These are phyloP conservation scores for Plasmodium malariae DNA, from an alignment of 169 alveolate species.

Conservation along the genomic window DNA sequence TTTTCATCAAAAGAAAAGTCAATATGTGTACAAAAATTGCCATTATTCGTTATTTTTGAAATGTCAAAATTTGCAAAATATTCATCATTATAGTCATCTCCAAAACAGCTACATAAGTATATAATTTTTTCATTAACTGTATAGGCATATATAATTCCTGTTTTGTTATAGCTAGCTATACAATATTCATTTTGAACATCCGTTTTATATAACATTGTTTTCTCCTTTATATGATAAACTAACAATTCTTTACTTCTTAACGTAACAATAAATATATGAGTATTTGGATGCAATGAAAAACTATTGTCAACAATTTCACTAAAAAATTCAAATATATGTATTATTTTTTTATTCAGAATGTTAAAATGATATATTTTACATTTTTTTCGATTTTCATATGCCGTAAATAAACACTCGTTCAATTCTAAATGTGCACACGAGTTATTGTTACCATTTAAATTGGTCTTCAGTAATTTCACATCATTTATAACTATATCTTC, in stretches of 20 bases:
- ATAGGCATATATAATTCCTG: slow-evolving; percentile 67
- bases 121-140: slow-evolving; percentile 23
- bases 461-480: slow-evolving; percentile 25
- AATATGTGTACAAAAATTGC: slow-evolving; percentile 37
- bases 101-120: slow-evolving; percentile 70
- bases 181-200: slow-evolving; percentile 42
- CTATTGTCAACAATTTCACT: slow-evolving; percentile 50
- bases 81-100: slow-evolving; percentile 71
- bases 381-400: slow-evolving; percentile 45
- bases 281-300: slow-evolving; percentile 53
- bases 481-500: slow-evolving; percentile 65
- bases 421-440: background rate
- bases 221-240: slow-evolving; percentile 14
- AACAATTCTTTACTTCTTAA: slow-evolving; percentile 41
- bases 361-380: slow-evolving; percentile 56
- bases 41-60: slow-evolving; percentile 43
- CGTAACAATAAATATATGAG: slow-evolving; percentile 57
- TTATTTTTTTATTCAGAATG: slow-evolving; percentile 28
- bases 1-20: slow-evolving; percentile 66
- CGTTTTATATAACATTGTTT: slow-evolving; percentile 29
- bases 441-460: slow-evolving; percentile 13
- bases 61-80: slow-evolving; percentile 66
- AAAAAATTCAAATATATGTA: slow-evolving; percentile 45
- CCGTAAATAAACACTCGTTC: slow-evolving; percentile 46
- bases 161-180: slow-evolving; percentile 45